Base-by-base conservation (phyloP, 768 basidiomycete genomes). In the Aureoboletus auriporus region DNA sequence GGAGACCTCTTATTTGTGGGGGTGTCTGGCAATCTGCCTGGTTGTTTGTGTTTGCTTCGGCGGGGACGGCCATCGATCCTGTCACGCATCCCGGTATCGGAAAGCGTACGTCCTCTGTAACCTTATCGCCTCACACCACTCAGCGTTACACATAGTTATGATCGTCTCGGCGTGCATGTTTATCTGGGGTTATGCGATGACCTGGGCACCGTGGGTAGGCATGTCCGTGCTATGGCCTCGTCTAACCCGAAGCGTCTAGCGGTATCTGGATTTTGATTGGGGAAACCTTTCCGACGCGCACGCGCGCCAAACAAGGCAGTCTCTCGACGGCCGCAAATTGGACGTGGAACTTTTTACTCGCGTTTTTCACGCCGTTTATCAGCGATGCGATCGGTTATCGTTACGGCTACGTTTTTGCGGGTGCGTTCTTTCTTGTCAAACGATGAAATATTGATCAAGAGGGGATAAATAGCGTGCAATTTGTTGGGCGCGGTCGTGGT, bases 301-400 rank as follows among this genome's bases (percentile, higher is more conserved):
- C 84, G 5, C 77, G 85, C 46, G 79, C 84, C 5, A 83, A 85
- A 62, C 86, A 87, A 61, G 84, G 78, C 5, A 78, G 83, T 33
- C 64, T 89, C 35, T 74, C 84, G 1, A 85, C 83, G 2, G 75
- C 82, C 1, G 67, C 72, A 29, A 86, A 84, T 64, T 86, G 84
- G 75, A 78, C 77, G 4, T 86, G 78, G 78, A 83, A 84, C 61
- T 84, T 85, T 71, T 69, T 85, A 33, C 68, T 86, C 46, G 84
- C 82, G 0, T 88, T 87, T 75, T 86, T 86, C 70, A 87, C 85
- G n/a, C 84, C 86, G 0, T 84, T 86, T 66, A 87, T 88, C 59
- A 71, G 70, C 4, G 61, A 51, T 16, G 69, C 73, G 11, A 87
- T 87, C 57, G 41, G 63, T 8, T 88, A 78, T 67, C 65, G 71